Evolutionary conservation across 2,329 filamentous ascomycete species (phyloP), one percentile per base, ranked within the genome.

Genomic region (Furcasterigmium furcatum): DNA sequence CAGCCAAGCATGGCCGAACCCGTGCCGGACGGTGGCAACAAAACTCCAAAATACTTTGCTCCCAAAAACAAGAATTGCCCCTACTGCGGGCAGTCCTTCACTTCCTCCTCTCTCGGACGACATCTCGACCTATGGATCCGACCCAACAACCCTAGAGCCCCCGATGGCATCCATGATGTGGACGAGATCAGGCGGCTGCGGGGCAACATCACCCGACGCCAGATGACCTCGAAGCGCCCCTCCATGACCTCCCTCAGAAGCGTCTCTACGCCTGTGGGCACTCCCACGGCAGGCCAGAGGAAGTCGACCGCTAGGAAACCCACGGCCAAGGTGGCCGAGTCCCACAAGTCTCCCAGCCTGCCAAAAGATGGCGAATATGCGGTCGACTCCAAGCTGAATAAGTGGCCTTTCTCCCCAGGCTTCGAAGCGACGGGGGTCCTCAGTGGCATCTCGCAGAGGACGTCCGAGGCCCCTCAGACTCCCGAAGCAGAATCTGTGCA

Each of bases 61-160:
- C 67, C 77, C 48, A 97, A 97, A 67, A 91, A 97, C 71, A 90
- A 88, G 61, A 84, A 76, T 52, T 96, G 92, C 64, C 88, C 85
- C 29, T 97, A 89, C 70, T 97, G 92, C 65, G 77, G 83, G 39
- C 90, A 96, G 65, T 77, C 86, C 7, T 97, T 96, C 62, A 96
- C 92, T 14, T 96, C 91, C 2, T 96, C 91, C 14, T 95, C 90
- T 3, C 81, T 97, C 44, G 92, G 92, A 41, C 86, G 92, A 38
- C 92, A 97, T 67, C 84, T 96, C 54, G 92, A 97, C 64, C 80
- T 96, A 32, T 96, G 95, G 65, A 91, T 96, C 58, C 91, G 91
- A 61, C 86, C 91, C 48, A 95, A 91, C 71, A 96, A 96, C 64
- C 90, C 92, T 2, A 94, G 91, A 66, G 78, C 85, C 2, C 72